A percentile compares a stretch with the other conserved stretches of the same genome.
These are phyloP conservation scores for Hermanozyma aechmeae DNA, from an alignment of 805 yeast genomes.

Conservation along the genomic window DNA sequence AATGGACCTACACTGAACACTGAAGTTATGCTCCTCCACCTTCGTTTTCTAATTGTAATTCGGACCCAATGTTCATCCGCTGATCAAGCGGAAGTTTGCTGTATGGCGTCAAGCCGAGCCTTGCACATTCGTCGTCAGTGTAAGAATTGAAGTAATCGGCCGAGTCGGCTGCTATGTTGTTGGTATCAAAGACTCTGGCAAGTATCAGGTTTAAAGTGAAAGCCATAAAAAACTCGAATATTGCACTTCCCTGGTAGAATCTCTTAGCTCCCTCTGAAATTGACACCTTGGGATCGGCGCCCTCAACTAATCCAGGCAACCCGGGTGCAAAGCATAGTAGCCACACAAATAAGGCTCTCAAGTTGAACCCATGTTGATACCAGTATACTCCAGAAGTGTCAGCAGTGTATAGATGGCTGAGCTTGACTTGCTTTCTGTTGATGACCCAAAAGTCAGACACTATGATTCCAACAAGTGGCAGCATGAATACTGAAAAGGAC, in stretches of 20 bases:
- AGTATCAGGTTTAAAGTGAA: too few relatives aligned
- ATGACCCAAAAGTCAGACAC: slow-evolving; percentile 29
- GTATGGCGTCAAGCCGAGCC: too few relatives aligned
- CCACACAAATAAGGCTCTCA: slow-evolving; percentile 32
- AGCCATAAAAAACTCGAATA: too few relatives aligned
- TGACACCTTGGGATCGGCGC: slow-evolving; percentile 11
- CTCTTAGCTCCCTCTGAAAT: slow-evolving; percentile 6
- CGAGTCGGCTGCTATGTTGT: too few relatives aligned
- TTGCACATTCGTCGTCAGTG: too few relatives aligned
- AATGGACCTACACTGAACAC: too few relatives aligned
- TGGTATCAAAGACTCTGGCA: too few relatives aligned
- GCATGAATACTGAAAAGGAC: not conserved
- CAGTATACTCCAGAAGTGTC: slow-evolving; percentile 28
- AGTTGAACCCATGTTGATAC: slow-evolving; percentile 34
- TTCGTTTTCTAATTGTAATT: too few relatives aligned
- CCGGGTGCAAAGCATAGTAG: slow-evolving; percentile 36
- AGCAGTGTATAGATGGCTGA: slow-evolving; percentile 30
- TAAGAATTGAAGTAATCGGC: too few relatives aligned
- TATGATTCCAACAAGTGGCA: slow-evolving; percentile 2
- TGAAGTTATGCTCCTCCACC: too few relatives aligned
- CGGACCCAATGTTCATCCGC: too few relatives aligned
- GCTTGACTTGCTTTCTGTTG: slow-evolving; percentile 27
- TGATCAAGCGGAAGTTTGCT: too few relatives aligned
- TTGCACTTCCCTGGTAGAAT: slow-evolving; percentile 8
- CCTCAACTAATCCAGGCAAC: slow-evolving; percentile 38